These are phyloP conservation scores for Sparassis latifolia DNA, from an alignment of 1,284 basidiomycete species.

Conservation along the genomic window DNA sequence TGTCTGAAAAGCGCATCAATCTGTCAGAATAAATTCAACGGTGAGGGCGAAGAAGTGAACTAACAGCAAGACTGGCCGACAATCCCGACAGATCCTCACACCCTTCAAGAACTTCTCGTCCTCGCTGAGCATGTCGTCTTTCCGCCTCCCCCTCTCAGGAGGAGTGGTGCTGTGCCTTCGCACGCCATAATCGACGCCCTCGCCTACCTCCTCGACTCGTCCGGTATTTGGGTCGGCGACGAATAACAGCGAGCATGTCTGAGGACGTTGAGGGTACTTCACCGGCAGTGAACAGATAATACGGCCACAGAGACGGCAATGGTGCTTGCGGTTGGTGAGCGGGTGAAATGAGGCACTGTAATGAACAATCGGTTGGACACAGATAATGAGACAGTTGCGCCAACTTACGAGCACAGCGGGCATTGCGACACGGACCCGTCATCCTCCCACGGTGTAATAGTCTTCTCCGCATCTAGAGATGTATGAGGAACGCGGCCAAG, in stretches of 20 bases:
- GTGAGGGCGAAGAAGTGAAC: slow-evolving; percentile 18
- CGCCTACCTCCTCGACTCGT: slow-evolving; percentile 77
- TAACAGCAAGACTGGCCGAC: slow-evolving; percentile 73
- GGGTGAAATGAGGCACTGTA: slow-evolving; percentile 76
- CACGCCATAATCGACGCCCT: slow-evolving; percentile 84
- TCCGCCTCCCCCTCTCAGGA: slow-evolving; percentile 25
- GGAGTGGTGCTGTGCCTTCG: slow-evolving; percentile 32
- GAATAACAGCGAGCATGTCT: slow-evolving; percentile 73
- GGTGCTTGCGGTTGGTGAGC: slow-evolving; percentile 91
- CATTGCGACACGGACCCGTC: slow-evolving; percentile 75
- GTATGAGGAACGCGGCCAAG: not conserved
- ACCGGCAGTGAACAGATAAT: slow-evolving; percentile 90
- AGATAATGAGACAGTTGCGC: not conserved
- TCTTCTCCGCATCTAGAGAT: slow-evolving; percentile 72
- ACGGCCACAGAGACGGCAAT: slow-evolving; percentile 90
- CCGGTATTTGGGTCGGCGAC: slow-evolving; percentile 73
- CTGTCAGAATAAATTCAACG: not conserved
- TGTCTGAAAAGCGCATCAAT: slow-evolving; percentile 38
- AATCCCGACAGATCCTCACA: slow-evolving; percentile 78
- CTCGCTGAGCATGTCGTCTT: slow-evolving; percentile 41
- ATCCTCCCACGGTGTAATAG: slow-evolving; percentile 93
- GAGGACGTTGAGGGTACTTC: slow-evolving; percentile 62
- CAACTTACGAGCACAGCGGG: slow-evolving; percentile 76
- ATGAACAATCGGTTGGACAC: not conserved
- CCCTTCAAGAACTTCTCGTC: slow-evolving; percentile 80